Conservation (phyloP, 2,329 filamentous ascomycete genomes). For the Emmonsia crescens region DNA sequence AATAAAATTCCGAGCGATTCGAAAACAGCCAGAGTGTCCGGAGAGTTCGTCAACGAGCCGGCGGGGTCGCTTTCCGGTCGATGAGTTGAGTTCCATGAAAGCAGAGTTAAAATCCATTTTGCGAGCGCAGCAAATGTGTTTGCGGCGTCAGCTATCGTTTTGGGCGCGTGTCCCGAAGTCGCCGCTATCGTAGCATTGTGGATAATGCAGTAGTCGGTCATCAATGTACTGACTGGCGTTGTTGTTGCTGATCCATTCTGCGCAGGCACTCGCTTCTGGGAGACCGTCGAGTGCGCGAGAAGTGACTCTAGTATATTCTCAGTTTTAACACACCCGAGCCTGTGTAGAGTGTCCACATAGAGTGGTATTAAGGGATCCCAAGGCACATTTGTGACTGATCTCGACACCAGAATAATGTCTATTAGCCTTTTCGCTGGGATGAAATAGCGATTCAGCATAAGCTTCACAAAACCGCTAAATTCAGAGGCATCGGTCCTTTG, state of each 20-base stretch:
- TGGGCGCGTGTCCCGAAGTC: constrained; percentile 25
- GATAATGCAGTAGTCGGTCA: constrained; percentile 34
- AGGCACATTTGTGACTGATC: constrained; percentile 21
- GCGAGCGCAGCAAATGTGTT: constrained; percentile 24
- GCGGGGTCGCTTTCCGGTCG: constrained; percentile 17
- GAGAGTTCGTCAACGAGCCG: constrained; percentile 22
- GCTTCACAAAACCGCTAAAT: constrained; percentile 27
- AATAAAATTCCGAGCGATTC: constrained; percentile 34
- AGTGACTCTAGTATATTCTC: constrained; percentile 25
- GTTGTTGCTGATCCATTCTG: constrained; percentile 9
- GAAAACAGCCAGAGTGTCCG: constrained; percentile 31
- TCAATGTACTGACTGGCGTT: constrained; percentile 20
- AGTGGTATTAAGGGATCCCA: constrained; percentile 35
- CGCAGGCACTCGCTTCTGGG: constrained; percentile 7
- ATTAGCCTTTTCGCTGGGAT: constrained; percentile 25
- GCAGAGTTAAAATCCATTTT: constrained; percentile 31
- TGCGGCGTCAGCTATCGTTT: constrained; percentile 21
- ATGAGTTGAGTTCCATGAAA: constrained; percentile 24
- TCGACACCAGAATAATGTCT: constrained; percentile 27
- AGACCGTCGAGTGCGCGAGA: constrained; percentile 27
- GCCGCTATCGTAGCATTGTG: constrained; percentile 32
- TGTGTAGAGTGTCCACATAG: constrained; percentile 31
- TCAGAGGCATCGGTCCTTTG: constrained; percentile 17
- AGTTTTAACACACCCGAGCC: constrained; percentile 23
- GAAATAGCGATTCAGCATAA: constrained; percentile 23